Evolutionary conservation across 768 basidiomycete species (phyloP).

Genomic region (Boletales sp.): DNA sequence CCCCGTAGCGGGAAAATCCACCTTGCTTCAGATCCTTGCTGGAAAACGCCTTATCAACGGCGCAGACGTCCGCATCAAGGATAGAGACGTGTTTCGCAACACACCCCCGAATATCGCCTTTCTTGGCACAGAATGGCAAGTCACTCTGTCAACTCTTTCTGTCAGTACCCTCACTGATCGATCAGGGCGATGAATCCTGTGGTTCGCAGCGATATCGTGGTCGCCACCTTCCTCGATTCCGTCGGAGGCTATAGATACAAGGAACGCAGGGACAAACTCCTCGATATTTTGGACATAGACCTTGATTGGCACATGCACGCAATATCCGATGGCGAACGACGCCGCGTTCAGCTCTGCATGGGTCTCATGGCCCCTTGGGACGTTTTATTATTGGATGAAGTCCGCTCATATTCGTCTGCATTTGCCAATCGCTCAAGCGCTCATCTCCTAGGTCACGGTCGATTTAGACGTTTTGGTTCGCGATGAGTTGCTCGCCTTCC

Average conservation of each 20-base stretch:
- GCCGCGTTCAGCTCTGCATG: constrained; percentile 91
- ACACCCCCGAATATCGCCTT: constrained; percentile 81
- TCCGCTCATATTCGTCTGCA: constrained; percentile 27
- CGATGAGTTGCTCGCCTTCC: constrained; percentile 83
- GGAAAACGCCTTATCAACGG: constrained; percentile 78
- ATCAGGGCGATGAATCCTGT: constrained; percentile 96
- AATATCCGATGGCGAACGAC: constrained; percentile 94
- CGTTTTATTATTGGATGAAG: constrained; percentile 91
- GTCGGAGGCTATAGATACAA: constrained; percentile 96
- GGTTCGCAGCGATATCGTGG: constrained; percentile 87
- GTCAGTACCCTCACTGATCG: background rate
- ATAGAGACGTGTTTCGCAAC: constrained; percentile 84
- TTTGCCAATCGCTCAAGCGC: background rate
- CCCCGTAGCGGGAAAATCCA: constrained; percentile 84
- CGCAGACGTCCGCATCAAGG: constrained; percentile 68
- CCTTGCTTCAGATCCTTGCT: constrained; percentile 88
- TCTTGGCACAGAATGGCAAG: constrained; percentile 91
- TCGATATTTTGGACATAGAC: constrained; percentile 93
- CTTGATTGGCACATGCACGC: constrained; percentile 95
- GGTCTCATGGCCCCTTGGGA: constrained; percentile 96
- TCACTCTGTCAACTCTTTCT: constrained; percentile 6
- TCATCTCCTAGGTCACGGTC: constrained; percentile 72
- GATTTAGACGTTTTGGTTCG: constrained; percentile 96
- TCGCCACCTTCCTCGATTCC: constrained; percentile 93
- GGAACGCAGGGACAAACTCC: constrained; percentile 75